Evolutionary conservation across 129 eudicot genomes (phyloP).

Genomic region (Chrysanthemum makinoi): DNA sequence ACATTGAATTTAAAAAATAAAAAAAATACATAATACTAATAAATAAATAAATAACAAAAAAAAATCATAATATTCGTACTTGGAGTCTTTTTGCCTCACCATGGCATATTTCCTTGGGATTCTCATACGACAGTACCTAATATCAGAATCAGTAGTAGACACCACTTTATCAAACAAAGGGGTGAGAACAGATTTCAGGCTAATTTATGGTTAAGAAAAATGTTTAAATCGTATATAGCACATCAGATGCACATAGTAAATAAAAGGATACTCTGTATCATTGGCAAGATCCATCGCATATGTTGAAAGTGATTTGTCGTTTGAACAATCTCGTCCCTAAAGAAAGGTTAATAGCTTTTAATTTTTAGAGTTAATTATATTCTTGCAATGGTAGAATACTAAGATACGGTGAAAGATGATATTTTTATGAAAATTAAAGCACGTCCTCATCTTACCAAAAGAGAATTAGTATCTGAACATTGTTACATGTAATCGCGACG

Average conservation of each 20-base stretch:
- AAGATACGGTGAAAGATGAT: background rate
- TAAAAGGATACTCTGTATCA: too few relatives aligned
- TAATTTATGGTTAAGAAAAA: constrained; percentile 42
- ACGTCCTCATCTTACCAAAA: constrained; percentile 35
- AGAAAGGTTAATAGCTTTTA: background rate
- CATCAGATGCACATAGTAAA: too few relatives aligned
- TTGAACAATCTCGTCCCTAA: too few relatives aligned
- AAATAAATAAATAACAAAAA: background rate
- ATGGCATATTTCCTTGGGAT: constrained; percentile 48
- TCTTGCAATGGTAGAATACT: background rate
- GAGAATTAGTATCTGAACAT: constrained; percentile 38
- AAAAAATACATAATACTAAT: too few relatives aligned
- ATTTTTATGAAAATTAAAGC: background rate
- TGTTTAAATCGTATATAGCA: background rate
- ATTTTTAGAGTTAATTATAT: background rate
- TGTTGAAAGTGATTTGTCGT: too few relatives aligned
- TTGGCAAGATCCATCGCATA: too few relatives aligned
- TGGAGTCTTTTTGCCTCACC: constrained; percentile 33
- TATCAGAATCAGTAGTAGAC: constrained; percentile 43
- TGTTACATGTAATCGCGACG: constrained; percentile 57
- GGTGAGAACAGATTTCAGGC: constrained; percentile 32
- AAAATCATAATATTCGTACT: background rate
- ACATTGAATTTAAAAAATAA: background rate
- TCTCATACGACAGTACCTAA: constrained; percentile 38
- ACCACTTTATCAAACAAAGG: constrained; percentile 48